phyloP scores from a whole-genome alignment of 2,329 filamentous ascomycete species.

The Talaromyces sp. region DNA sequence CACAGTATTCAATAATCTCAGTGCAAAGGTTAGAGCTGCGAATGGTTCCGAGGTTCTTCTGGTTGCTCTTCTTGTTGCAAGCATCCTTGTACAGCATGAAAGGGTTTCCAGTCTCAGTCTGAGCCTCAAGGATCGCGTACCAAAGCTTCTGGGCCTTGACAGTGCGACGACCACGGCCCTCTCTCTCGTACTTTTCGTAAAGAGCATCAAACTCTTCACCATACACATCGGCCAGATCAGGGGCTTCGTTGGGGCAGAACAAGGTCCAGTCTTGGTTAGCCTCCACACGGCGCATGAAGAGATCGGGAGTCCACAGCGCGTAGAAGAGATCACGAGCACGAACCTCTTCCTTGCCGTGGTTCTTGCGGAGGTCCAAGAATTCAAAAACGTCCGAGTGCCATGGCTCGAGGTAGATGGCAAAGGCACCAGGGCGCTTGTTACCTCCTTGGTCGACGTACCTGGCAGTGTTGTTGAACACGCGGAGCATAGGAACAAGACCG shows the following conservation, averaged over 20 bases:
- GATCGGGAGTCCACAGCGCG: conserved; percentile 94
- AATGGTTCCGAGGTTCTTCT: conserved; percentile 98
- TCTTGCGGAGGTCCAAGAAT: conserved; percentile 97
- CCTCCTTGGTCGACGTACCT: conserved; percentile 98
- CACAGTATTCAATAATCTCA: conserved; percentile 95
- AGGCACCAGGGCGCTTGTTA: conserved; percentile 97
- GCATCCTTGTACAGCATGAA: conserved; percentile 99
- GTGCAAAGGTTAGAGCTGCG: conserved; percentile 98
- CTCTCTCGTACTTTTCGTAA: conserved; percentile 83
- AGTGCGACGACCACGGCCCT: conserved; percentile 82
- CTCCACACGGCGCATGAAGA: conserved; percentile 99
- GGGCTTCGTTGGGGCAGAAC: conserved; percentile 96
- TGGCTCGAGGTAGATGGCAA: conserved; percentile 97
- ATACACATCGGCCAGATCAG: conserved; percentile 92
- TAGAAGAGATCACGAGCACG: conserved; percentile 97
- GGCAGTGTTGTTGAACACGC: conserved; percentile 98
- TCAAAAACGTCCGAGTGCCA: conserved; percentile 98
- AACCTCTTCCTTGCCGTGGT: conserved; percentile 97
- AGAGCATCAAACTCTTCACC: conserved; percentile 95
- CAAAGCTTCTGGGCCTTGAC: conserved; percentile 98
- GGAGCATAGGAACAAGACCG: conserved; percentile 94
- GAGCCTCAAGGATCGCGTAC: conserved; percentile 96
- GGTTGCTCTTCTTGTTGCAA: conserved; percentile 99
- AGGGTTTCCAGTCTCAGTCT: conserved; percentile 97
- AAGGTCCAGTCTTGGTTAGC: conserved; percentile 95